Percentiles rank a stretch among this genome's conserved stretches.
Evolutionary conservation across 2,329 filamentous ascomycete genomes (phyloP).

Genomic region (Fusarium sp.): DNA sequence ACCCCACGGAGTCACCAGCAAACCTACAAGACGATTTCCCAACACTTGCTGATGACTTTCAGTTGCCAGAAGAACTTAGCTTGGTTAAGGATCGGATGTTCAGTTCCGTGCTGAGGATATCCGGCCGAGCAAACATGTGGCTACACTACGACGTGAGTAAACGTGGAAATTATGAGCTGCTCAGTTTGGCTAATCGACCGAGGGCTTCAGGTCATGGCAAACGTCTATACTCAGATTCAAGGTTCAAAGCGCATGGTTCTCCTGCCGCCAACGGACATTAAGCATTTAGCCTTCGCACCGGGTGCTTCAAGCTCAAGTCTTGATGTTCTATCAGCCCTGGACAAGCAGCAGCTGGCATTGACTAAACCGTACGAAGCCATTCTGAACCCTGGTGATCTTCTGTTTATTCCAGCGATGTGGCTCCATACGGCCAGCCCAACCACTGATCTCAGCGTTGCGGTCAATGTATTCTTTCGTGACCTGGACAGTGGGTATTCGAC

Average conservation of each 20-base stretch:
- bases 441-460: constrained; percentile 74
- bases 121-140: constrained; percentile 87
- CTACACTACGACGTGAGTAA: constrained; percentile 83
- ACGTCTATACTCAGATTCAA: constrained; percentile 82
- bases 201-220: constrained; percentile 78
- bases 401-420: constrained; percentile 88
- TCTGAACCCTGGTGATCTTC: constrained; percentile 77
- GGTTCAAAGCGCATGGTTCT: constrained; percentile 80
- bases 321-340: constrained; percentile 72
- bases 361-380: constrained; percentile 76
- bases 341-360: constrained; percentile 54
- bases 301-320: constrained; percentile 85
- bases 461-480: constrained; percentile 91
- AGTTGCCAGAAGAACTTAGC: constrained; percentile 71
- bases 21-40: constrained; percentile 79
- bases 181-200: constrained; percentile 2
- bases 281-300: constrained; percentile 75
- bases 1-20: constrained; percentile 78
- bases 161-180: background rate
- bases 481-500: constrained; percentile 75
- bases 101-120: constrained; percentile 83
- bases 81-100: constrained; percentile 74
- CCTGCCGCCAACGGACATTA: constrained; percentile 82
- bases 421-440: constrained; percentile 78
- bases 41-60: constrained; percentile 75